These are phyloP conservation scores for Blepharisma japonicum DNA, from an alignment of 73 alveolate species.

Conservation along the genomic window DNA sequence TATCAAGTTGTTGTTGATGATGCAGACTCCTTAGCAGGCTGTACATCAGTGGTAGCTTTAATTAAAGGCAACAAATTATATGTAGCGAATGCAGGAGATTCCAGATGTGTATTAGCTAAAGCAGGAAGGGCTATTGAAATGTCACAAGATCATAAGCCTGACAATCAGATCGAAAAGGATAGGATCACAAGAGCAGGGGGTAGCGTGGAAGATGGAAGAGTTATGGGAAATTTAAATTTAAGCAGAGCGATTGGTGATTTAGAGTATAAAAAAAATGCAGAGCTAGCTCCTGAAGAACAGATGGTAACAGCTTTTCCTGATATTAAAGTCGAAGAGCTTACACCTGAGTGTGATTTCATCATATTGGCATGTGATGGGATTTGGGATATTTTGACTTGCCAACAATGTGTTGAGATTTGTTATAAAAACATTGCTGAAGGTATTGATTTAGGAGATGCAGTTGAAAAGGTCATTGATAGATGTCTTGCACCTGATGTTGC, in stretches of 20 bases:
- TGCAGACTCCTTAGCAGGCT: slow-evolving; percentile 72
- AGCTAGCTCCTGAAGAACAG: slow-evolving; percentile 81
- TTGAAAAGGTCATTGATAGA: slow-evolving; percentile 64
- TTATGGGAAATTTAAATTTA: slow-evolving; percentile 67
- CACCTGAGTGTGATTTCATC: slow-evolving; percentile 52
- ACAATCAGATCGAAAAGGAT: slow-evolving; percentile 59
- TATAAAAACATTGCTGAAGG: slow-evolving; percentile 2
- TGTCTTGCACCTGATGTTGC: slow-evolving; percentile 66
- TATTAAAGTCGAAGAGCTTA: slow-evolving; percentile 41
- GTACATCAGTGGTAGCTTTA: slow-evolving; percentile 79
- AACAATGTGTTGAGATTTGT: slow-evolving; percentile 34
- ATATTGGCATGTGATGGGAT: slow-evolving; percentile 58
- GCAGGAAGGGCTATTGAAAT: slow-evolving; percentile 63
- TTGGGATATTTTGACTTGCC: slow-evolving; percentile 39
- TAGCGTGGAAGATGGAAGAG: slow-evolving; percentile 68
- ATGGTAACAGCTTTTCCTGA: slow-evolving; percentile 87
- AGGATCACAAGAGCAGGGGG: slow-evolving; percentile 83
- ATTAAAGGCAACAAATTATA: slow-evolving; percentile 58
- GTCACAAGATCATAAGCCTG: slow-evolving; percentile 89
- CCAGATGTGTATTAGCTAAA: slow-evolving; percentile 80
- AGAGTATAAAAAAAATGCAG: slow-evolving; percentile 81
- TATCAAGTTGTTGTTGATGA: slow-evolving; percentile 35
- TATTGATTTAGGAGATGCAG: slow-evolving; percentile 31
- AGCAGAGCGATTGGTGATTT: slow-evolving; percentile 91
- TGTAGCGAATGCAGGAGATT: slow-evolving; percentile 92